phyloP scores from a whole-genome alignment of 2,329 filamentous ascomycete species.

The Emericellopsis cladophorae region DNA sequence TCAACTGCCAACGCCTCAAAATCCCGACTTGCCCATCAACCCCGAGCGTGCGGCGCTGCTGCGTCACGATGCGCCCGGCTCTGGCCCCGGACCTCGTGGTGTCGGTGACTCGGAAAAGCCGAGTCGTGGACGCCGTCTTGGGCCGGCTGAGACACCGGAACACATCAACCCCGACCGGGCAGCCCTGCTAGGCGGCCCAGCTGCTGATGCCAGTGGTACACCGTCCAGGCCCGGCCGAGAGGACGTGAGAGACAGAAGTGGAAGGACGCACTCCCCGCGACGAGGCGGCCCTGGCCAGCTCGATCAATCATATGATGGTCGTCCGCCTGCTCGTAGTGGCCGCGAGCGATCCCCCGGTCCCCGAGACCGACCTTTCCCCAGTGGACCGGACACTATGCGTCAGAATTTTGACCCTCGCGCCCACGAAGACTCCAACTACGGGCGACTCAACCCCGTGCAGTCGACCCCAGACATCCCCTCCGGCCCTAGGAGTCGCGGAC shows the following conservation, averaged over 20 bases:
- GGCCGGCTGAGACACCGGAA: conserved; percentile 16
- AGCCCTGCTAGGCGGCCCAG: conserved; percentile 26
- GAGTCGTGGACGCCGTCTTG: conserved; percentile 13
- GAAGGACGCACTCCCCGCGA: conserved; percentile 35
- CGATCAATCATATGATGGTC: conserved; percentile 6
- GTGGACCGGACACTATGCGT: conserved; percentile 6
- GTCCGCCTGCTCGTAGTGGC: conserved; percentile 12
- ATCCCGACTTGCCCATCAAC: conserved; percentile 36
- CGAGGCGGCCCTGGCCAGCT: background rate
- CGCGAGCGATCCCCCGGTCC: background rate
- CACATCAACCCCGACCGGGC: conserved; percentile 35
- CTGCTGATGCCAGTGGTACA: conserved; percentile 12
- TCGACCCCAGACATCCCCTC: conserved; percentile 33
- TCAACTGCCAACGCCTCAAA: conserved; percentile 10
- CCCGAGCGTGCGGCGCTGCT: conserved; percentile 41
- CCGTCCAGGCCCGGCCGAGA: conserved; percentile 27
- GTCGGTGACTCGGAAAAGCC: conserved; percentile 14
- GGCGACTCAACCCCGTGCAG: conserved; percentile 42
- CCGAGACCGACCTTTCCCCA: conserved; percentile 10
- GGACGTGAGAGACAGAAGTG: conserved; percentile 27
- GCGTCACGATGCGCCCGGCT: conserved; percentile 17
- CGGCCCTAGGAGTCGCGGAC: conserved; percentile 41
- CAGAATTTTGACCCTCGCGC: conserved; percentile 37
- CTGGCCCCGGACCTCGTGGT: conserved; percentile 5
- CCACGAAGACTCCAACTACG: conserved; percentile 50